Base-by-base conservation (phyloP, 2,329 filamentous ascomycete genomes). In the Graphilbum fragrans region DNA sequence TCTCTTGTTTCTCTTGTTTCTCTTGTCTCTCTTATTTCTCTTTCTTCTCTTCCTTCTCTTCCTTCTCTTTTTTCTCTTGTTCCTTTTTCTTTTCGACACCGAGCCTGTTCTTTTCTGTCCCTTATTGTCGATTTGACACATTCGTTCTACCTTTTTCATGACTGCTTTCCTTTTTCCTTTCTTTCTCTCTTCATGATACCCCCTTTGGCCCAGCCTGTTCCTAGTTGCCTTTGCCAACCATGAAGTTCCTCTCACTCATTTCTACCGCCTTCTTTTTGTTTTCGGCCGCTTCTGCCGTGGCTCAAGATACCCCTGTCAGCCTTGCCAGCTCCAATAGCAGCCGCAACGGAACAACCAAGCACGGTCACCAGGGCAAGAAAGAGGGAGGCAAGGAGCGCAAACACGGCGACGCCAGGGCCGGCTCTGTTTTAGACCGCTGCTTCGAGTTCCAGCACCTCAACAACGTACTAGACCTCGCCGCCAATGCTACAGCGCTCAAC, bases 401-500 rank as follows among this genome's bases (percentile, higher is more conserved):
- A 18, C 34, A 41, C 19, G 22, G n/a, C 31, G 27, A 38, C 29
- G 14, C 33, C 35, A 20, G 38, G 4, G 25, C 20, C 27, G 35
- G 35, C 27, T 38, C 36, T 27, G 38, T 56, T 52, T 41, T 53
- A 52, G 39, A 53, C 54, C 48, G 48, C 51, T 20, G 52, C 58
- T 43, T 63, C 37, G 44, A 56, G 37, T 53, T 64, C 38, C 39
- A 48, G 35, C 49, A 50, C 41, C 50, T 61, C 5, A 56, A 51
- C 45, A 36, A 49, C 32, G 34, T 57, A 27, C 48, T 59, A 41
- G 48, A 53, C 33, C 48, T 62, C 5, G 60, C 58, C 18, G 45
- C 48, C 50, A 64, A 65, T 52, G 45, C 52, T 7, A 63, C 61
- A 27, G 48, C 52, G 44, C 54, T 65, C 4, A 50, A 54, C 27